Evolutionary conservation across 2,329 filamentous ascomycete species (phyloP).

Genomic region (Lojkania enalia): DNA sequence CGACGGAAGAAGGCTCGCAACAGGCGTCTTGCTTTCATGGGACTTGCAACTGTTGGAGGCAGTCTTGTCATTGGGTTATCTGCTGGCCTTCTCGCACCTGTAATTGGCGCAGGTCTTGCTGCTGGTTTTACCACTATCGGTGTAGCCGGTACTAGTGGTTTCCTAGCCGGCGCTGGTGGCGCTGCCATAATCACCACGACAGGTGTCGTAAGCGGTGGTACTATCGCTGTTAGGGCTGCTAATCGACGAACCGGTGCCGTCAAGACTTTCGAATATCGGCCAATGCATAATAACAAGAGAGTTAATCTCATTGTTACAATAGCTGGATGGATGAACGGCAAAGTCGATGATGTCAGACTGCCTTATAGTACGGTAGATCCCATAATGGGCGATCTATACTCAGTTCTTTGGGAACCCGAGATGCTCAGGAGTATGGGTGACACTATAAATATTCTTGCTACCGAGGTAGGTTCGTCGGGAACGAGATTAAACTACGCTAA

Average conservation of each 20-base stretch:
- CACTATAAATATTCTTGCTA: conserved; percentile 97
- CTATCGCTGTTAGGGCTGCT: conserved; percentile 85
- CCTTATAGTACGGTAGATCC: conserved; percentile 96
- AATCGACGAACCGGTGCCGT: conserved; percentile 86
- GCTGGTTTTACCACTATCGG: conserved; percentile 96
- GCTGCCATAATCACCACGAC: conserved; percentile 92
- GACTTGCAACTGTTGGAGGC: conserved; percentile 91
- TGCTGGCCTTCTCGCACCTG: conserved; percentile 85
- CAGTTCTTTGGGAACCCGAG: conserved; percentile 95
- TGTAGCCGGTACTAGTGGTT: conserved; percentile 83
- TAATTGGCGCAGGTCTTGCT: conserved; percentile 91
- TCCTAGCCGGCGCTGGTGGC: conserved; percentile 88
- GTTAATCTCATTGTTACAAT: conserved; percentile 95
- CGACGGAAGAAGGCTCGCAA: conserved; percentile 81
- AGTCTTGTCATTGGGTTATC: conserved; percentile 94
- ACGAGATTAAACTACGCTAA: conserved; percentile 32
- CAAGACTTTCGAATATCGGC: conserved; percentile 94
- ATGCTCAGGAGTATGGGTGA: conserved; percentile 98
- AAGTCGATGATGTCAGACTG: conserved; percentile 91
- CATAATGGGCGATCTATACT: conserved; percentile 98
- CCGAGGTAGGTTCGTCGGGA: conserved; percentile 69
- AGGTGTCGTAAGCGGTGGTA: conserved; percentile 81
- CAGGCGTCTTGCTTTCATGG: conserved; percentile 90
- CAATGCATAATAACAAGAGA: conserved; percentile 95
- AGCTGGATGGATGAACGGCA: conserved; percentile 98